A percentile compares a stretch with the other conserved stretches of the same genome.
Conservation (phyloP, 2,329 filamentous ascomycete genomes). For the Hawksworthiomyces lignivorus region DNA sequence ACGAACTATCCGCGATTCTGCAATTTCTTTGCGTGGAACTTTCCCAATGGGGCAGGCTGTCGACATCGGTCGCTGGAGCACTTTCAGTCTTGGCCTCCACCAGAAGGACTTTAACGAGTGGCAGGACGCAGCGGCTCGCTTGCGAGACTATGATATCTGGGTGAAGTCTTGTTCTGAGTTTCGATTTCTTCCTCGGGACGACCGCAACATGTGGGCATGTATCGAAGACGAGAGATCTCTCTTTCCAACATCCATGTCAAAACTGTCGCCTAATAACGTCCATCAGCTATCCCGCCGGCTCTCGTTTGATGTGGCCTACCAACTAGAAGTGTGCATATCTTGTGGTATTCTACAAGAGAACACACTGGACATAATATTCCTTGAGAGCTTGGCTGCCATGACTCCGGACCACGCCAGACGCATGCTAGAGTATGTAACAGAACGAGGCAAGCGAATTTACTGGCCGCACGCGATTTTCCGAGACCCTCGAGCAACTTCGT, state of each 20-base stretch:
- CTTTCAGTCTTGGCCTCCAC: slow-evolving; percentile 40
- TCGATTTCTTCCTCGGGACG: slow-evolving; percentile 12
- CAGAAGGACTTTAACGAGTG: slow-evolving; percentile 20
- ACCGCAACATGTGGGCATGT: slow-evolving; percentile 16
- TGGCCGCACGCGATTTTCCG: slow-evolving; percentile 68
- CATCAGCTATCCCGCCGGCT: slow-evolving; percentile 28
- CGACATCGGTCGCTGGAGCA: slow-evolving; percentile 51
- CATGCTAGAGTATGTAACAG: slow-evolving; percentile 67
- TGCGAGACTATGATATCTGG: slow-evolving; percentile 66
- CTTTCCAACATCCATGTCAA: neutral
- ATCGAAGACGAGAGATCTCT: neutral
- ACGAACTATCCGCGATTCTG: slow-evolving; percentile 23
- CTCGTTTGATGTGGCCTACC: slow-evolving; percentile 71
- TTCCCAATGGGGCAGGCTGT: slow-evolving; percentile 31
- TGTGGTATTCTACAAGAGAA: slow-evolving; percentile 69
- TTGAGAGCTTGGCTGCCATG: slow-evolving; percentile 50
- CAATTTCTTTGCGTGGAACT: slow-evolving; percentile 27
- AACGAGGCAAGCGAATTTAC: slow-evolving; percentile 52
- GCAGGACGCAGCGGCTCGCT: slow-evolving; percentile 38
- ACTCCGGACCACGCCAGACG: slow-evolving; percentile 46
- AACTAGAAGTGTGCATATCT: slow-evolving; percentile 90
- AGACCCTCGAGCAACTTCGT: slow-evolving; percentile 39
- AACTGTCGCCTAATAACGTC: slow-evolving; percentile 3
- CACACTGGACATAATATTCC: slow-evolving; percentile 60
- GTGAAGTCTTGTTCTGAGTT: slow-evolving; percentile 9